Base-by-base conservation (phyloP, 2,329 filamentous ascomycete genomes). In the Ophiocordyceps robertsii region DNA sequence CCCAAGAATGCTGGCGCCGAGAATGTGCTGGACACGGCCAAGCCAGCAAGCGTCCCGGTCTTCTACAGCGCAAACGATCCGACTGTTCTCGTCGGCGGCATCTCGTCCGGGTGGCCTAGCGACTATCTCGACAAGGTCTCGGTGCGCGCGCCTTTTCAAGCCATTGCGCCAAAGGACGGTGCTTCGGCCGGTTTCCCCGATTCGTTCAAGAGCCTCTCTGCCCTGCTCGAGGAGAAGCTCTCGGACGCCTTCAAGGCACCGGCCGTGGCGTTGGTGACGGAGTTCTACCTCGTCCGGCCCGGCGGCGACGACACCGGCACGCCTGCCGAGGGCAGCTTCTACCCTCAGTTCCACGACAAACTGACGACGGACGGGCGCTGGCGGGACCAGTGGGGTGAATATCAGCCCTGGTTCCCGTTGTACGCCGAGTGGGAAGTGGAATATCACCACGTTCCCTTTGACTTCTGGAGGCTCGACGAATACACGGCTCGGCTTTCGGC, bases 381-480 rank as follows among this genome's bases (percentile, higher is more conserved):
- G 52, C 46, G 61, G 3, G 60, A 63, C 42, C 49, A 42, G 2
- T 65, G 61, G 62, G 48, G 43, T 2, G 41, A 55, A 27, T 49
- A 45, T 0, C 63, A 69, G 43, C 57, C 63, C 0, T 68, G 58
- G 57, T 59, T 59, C 19, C 65, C 66, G 0, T 52, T 69, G 1
- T 70, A 58, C 24, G 40, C 61, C 0, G 67, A 70, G 47, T 70
- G 66, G 66, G 64, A 68, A 42, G 58, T 50, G 1, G 56, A 63
- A 39, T 70, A 69, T 44, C 56, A 51, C 6, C 62, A 69, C 44
- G 50, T 68, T 6, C 53, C 55, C 0, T 60, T 52, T 30, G 45
- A 56, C 0, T 41, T 51, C 4, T 67, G 63, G 61, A 40, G 44
- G 3, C 43, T 66, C 2, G 51, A 53, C 31, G 48, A 56, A 42